Evolutionary conservation across 345 rosid genomes (phyloP).

Genomic region (Cardiospermum halicacabum): DNA sequence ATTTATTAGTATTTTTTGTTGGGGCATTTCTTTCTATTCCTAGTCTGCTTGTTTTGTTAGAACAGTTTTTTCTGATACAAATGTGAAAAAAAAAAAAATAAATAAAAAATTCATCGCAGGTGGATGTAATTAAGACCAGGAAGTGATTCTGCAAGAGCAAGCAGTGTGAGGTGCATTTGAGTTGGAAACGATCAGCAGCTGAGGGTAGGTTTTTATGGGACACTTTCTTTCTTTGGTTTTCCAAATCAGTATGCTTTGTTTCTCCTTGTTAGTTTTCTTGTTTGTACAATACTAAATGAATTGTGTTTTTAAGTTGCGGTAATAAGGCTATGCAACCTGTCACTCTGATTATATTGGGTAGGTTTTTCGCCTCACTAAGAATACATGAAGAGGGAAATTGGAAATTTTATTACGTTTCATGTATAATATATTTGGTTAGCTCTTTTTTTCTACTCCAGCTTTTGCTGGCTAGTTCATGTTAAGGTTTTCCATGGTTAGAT

Average conservation of each 20-base stretch:
- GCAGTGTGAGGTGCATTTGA: neutral
- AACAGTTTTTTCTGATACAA: too few relatives aligned
- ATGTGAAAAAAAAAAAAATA: too few relatives aligned
- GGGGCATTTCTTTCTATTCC: neutral
- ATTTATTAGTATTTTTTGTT: neutral
- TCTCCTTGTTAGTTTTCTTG: neutral
- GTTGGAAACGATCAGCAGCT: neutral
- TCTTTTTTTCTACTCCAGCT: neutral
- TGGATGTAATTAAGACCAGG: neutral
- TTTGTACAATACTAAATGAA: neutral
- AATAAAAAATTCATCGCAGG: too few relatives aligned
- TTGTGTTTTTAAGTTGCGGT: neutral
- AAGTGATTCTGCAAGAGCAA: neutral
- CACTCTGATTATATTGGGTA: neutral
- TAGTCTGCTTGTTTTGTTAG: neutral
- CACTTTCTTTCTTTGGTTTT: neutral
- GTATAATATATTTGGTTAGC: neutral
- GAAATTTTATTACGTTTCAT: neutral
- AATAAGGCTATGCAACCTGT: conserved; percentile 2
- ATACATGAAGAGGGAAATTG: neutral
- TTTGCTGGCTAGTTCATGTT: neutral
- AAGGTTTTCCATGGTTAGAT: neutral
- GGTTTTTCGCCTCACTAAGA: neutral
- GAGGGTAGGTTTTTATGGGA: neutral
- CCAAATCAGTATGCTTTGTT: neutral